These are phyloP conservation scores for Articulospora tetracladia DNA, from an alignment of 495 filamentous ascomycete genomes.

Conservation along the genomic window DNA sequence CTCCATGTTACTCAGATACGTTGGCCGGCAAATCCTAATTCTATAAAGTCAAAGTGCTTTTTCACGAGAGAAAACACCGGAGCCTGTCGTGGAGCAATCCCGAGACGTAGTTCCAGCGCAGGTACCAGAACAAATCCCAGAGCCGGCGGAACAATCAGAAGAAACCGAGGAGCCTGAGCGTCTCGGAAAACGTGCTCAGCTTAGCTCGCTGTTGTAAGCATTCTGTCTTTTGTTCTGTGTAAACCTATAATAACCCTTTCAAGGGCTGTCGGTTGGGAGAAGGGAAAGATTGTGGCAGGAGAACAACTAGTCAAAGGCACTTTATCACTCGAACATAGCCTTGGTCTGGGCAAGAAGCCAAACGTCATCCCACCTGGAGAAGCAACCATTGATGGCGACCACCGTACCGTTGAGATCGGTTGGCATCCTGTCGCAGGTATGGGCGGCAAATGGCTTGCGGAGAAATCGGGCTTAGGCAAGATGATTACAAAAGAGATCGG, in stretches of 20 bases:
- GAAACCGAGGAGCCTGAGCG: constrained; percentile 1
- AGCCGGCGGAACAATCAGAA: background rate
- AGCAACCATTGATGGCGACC: constrained; percentile 25
- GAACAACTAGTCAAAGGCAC: constrained; percentile 35
- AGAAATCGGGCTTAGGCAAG: constrained; percentile 37
- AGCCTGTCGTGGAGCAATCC: background rate
- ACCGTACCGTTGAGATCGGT: constrained; percentile 36
- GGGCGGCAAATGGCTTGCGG: constrained; percentile 39
- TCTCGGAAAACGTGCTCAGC: constrained; percentile 3
- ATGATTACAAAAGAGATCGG: constrained; percentile 37
- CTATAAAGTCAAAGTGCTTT: background rate
- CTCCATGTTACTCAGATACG: background rate
- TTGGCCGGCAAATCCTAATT: background rate
- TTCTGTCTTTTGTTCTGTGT: background rate
- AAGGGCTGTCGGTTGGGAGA: constrained; percentile 15
- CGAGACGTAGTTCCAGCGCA: background rate
- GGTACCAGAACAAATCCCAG: background rate
- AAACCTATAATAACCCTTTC: background rate
- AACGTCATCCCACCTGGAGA: constrained; percentile 34
- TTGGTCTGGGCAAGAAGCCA: constrained; percentile 38
- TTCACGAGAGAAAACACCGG: background rate
- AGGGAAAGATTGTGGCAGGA: constrained; percentile 4
- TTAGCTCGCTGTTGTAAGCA: constrained; percentile 8
- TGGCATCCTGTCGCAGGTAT: constrained; percentile 44
- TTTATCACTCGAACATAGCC: constrained; percentile 32